Base-by-base conservation (phyloP, 441 rosid genomes). In the Rhodomyrtus psidioides region DNA sequence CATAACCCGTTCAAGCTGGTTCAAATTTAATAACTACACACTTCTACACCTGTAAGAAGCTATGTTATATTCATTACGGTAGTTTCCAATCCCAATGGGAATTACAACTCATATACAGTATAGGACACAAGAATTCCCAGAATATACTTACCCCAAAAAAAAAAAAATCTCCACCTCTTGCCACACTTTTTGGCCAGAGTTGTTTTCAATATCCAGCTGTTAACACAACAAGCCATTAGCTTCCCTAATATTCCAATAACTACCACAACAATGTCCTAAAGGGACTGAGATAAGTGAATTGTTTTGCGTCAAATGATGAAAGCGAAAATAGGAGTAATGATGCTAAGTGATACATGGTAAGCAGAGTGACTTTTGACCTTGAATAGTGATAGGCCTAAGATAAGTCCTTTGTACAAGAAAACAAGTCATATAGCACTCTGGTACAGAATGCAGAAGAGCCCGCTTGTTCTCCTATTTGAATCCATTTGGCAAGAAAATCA, bases 161-260 rank as follows among this genome's bases (percentile, higher is more conserved):
- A 97, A 95, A 83, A 95, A 90, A 90, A 97, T 96, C 90, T 97
- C 99, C 12, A 92, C 95, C 86, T 83, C 90, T 88, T 96, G 99
- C 99, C 99, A 96, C 74, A 93, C 92, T 86, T 93, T 95, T 91
- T 97, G 99, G 87, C 88, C 96, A 30, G 98, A 92, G 90, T 92
- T 94, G 89, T 97, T 94, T 90, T 93, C 92, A 70, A 97, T 97
- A 92, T 97, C 99, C 89, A 97, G 99, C 99, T 97, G 95, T 87
- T 34, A 87, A 90, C 74, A 28, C 82, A 90, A 82, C 74, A 34
- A 79, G n/a, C 81, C n/a, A 55, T 49, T 70, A 84, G 82, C 83
- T 88, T 84, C 88, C 46, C n/a, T n/a, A n/a, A 51, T 51, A 46
- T 79, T 82, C 74, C 54, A 86, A 82, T 26, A 65, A 65, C 46